Percentiles rank a stretch among this genome's conserved stretches.
Conservation (phyloP, 768 basidiomycete genomes). For the Suillus alpinus region DNA sequence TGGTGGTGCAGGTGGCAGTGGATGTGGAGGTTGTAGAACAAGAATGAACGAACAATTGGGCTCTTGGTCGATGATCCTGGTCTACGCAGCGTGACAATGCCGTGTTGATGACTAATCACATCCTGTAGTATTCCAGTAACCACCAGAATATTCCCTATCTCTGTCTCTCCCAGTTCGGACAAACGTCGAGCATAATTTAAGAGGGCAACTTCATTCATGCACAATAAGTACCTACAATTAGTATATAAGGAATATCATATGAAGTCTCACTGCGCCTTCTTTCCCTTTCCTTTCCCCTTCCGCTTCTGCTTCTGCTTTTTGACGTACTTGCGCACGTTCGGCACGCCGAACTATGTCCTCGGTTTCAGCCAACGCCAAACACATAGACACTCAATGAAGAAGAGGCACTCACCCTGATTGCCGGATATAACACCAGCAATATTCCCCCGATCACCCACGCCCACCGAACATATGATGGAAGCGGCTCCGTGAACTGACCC, state of each 20-base stretch:
- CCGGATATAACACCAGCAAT: constrained; percentile 69
- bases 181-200: not conserved
- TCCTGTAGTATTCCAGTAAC: constrained; percentile 23
- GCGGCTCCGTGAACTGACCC: constrained; percentile 62
- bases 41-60: constrained; percentile 10
- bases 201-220: not conserved
- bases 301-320: constrained; percentile 31
- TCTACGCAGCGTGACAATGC: not conserved
- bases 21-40: constrained; percentile 19
- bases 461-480: constrained; percentile 61
- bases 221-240: not conserved
- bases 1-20: not conserved
- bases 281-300: constrained; percentile 28
- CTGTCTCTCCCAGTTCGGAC: too few species aligned
- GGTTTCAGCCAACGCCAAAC: constrained; percentile 11
- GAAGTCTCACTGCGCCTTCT: constrained; percentile 23
- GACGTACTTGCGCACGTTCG: constrained; percentile 53
- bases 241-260: not conserved
- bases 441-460: constrained; percentile 61
- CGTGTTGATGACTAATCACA: constrained; percentile 14
- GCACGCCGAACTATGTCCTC: constrained; percentile 59
- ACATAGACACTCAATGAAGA: constrained; percentile 1
- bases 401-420: constrained; percentile 50
- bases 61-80: not conserved
- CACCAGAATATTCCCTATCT: constrained; percentile 30